phyloP scores from a whole-genome alignment of 2,329 filamentous ascomycete genomes.

The Calycina herbarum region DNA sequence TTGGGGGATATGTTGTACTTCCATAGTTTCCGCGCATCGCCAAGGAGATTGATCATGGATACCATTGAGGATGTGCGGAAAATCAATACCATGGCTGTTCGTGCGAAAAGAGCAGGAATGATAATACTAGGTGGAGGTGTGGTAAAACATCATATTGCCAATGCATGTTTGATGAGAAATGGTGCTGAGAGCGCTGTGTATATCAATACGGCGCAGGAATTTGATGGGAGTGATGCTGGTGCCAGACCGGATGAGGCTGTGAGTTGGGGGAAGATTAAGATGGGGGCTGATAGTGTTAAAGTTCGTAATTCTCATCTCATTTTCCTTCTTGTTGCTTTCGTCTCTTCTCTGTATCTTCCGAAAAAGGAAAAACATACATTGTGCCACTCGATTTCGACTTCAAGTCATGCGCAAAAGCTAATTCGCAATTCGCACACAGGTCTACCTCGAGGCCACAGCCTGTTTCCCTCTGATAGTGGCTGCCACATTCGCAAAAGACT shows the following conservation, averaged over 20 bases:
- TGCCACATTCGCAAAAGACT: conserved; percentile 61
- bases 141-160: conserved; percentile 98
- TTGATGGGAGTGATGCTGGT: conserved; percentile 94
- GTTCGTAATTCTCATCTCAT: conserved; percentile 46
- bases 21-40: conserved; percentile 89
- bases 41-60: conserved; percentile 78
- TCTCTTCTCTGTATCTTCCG: neutral
- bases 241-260: conserved; percentile 94
- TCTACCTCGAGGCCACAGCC: conserved; percentile 64
- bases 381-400: neutral
- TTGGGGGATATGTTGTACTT: conserved; percentile 99
- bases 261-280: conserved; percentile 98
- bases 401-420: conserved; percentile 12
- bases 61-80: conserved; percentile 91
- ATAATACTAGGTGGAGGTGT: conserved; percentile 92
- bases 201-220: conserved; percentile 96
- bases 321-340: conserved; percentile 13
- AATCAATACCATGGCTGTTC: conserved; percentile 88
- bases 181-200: conserved; percentile 96
- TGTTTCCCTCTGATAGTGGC: conserved; percentile 68
- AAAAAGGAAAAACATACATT: neutral
- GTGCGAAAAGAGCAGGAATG: conserved; percentile 88
- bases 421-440: conserved; percentile 41
- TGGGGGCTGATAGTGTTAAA: conserved; percentile 85
- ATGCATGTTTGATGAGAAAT: conserved; percentile 96